Conservation (phyloP, 768 basidiomycete genomes). For the Hygrocybe punicea region DNA sequence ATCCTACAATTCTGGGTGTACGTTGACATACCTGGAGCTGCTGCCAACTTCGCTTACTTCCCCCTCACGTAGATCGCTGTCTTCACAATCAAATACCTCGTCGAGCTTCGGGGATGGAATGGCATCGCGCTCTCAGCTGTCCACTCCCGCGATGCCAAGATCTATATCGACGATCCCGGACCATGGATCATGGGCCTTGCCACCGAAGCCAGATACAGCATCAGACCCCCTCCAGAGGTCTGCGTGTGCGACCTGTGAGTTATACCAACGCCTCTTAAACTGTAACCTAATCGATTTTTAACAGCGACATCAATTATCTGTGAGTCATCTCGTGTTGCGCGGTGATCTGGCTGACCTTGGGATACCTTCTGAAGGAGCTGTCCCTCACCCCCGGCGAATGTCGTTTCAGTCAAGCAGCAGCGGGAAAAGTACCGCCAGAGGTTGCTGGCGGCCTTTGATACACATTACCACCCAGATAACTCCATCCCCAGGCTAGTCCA, state of each 20-base stretch:
- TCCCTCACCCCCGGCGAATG: slow-evolving; percentile 70
- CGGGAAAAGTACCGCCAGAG: slow-evolving; percentile 76
- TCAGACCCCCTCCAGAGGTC: slow-evolving; percentile 74
- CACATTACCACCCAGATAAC: slow-evolving; percentile 87
- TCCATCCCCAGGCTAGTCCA: slow-evolving; percentile 61
- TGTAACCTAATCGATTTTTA: background rate
- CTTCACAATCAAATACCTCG: slow-evolving; percentile 85
- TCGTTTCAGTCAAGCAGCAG: slow-evolving; percentile 73
- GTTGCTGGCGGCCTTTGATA: slow-evolving; percentile 74
- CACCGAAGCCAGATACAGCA: slow-evolving; percentile 77
- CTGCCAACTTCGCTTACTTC: background rate
- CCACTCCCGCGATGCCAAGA: slow-evolving; percentile 85
- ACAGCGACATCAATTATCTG: slow-evolving; percentile 79
- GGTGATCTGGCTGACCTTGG: slow-evolving; percentile 5
- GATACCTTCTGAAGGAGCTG: slow-evolving; percentile 52
- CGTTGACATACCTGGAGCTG: slow-evolving; percentile 17
- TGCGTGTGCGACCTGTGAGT: slow-evolving; percentile 84
- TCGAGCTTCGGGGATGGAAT: slow-evolving; percentile 90
- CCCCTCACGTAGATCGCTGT: slow-evolving; percentile 64
- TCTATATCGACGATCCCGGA: slow-evolving; percentile 93
- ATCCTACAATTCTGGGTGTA: slow-evolving; percentile 89
- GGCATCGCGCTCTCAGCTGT: slow-evolving; percentile 81
- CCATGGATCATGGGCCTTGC: slow-evolving; percentile 94
- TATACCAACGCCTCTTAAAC: no score
- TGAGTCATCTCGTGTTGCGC: slow-evolving; percentile 31